Conservation (phyloP, 768 basidiomycete genomes). For the Sarcomyxa edulis region DNA sequence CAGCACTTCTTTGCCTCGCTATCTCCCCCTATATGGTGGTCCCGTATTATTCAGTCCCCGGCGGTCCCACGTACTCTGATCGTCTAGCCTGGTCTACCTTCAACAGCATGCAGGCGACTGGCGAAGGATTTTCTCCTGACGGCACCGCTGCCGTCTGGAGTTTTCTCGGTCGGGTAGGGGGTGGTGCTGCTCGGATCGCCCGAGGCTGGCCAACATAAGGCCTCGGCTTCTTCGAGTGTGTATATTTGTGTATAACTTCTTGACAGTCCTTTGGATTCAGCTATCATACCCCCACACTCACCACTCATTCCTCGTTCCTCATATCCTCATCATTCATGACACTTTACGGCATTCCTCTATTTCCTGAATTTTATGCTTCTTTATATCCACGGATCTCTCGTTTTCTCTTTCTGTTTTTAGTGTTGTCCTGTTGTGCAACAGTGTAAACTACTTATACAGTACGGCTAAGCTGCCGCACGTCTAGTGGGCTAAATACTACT, state of each 20-base stretch:
- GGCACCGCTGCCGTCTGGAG: constrained; percentile 62
- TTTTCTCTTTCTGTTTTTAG: constrained; percentile 9
- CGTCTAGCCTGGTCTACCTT: constrained; percentile 76
- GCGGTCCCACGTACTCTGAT: constrained; percentile 71
- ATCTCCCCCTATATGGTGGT: constrained; percentile 55
- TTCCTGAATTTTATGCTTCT: constrained; percentile 5
- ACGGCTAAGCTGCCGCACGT: constrained; percentile 16
- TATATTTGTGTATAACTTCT: too few species aligned
- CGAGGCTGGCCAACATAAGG: constrained; percentile 72
- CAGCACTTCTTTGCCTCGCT: constrained; percentile 55
- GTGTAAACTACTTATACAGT: constrained; percentile 27
- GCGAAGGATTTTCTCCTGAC: constrained; percentile 64
- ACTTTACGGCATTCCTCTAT: constrained; percentile 5
- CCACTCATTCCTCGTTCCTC: constrained; percentile 10
- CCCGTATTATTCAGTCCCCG: constrained; percentile 52
- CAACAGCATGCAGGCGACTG: constrained; percentile 63
- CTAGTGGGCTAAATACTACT: constrained; percentile 13
- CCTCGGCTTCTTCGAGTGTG: too few species aligned
- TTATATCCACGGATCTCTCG: too few species aligned
- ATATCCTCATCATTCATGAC: constrained; percentile 19
- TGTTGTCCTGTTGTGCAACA: constrained; percentile 16
- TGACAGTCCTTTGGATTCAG: too few species aligned
- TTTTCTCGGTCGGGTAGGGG: constrained; percentile 65
- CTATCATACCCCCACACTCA: constrained; percentile 3
- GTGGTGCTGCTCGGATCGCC: constrained; percentile 70